Base-by-base conservation (phyloP, 257 asterid species). In the Solanum medicagineum region DNA sequence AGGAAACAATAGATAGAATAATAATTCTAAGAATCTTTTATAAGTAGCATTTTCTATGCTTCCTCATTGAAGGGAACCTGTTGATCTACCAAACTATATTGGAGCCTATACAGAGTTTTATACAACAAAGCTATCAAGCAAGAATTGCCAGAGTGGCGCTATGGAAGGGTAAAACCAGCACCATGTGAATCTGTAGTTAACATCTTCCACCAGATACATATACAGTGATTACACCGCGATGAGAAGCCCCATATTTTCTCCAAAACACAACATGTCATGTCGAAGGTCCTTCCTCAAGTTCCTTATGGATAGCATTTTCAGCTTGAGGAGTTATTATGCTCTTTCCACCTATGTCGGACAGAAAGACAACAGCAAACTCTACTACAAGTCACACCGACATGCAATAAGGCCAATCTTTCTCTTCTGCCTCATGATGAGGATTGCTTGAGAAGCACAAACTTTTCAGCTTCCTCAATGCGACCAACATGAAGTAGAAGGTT, bases 391-490 rank as follows among this genome's bases (percentile, higher is more conserved):
- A 77, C 26, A 79, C 45, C 83, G 53, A 51, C 47, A 15, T 16
- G 47, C 47, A 79, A 53, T 53, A 16, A 19, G 15, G 83, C 8
- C 3, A 53, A 53, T 26, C 62, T 79, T 79, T 29, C 49, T 53
- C 49, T 47, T 77, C 26, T 53, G 15, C 80, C 71, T 82, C 86
- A 85, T 40, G 85, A 85, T 90, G 87, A 84, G 40, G 92, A 85
- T 81, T 93, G 90, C 87, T 90, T 92, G 84, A 93, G 86, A 49
- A 86, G 88, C 40, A 84, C 68, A 85, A 89, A 94, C 15, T 81
- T 91, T 84, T 95, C 89, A 71, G 98, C 98, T 91, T 93, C 96
- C 85, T 92, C 90, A 10, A 36, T 71, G 53, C 86, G 94, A 69
- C 96, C 98, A 54, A 80, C 87, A 85, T 83, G 88, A 47, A 73